Conservation (phyloP, 352 stramenopile genomes). For the Pythium phragmiticola region DNA sequence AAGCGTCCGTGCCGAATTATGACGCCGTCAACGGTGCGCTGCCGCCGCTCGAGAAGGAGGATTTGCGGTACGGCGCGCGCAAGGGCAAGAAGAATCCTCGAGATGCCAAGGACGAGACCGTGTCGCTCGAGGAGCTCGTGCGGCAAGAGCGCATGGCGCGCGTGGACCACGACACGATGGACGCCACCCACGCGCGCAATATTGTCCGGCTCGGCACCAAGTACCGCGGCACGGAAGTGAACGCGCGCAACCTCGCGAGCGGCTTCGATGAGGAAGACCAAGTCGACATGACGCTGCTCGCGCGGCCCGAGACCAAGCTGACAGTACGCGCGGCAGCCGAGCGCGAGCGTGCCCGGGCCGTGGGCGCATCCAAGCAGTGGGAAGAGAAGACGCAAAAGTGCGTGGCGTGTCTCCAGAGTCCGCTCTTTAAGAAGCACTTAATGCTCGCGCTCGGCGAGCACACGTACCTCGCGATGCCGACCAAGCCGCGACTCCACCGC, state of each 20-base stretch:
- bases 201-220: constrained; percentile 71
- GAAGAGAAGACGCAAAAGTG: constrained; percentile 70
- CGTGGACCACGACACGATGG: constrained; percentile 58
- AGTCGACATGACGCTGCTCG: constrained; percentile 65
- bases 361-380: constrained; percentile 68
- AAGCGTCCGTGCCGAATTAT: constrained; percentile 50
- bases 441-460: constrained; percentile 77
- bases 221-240: constrained; percentile 73
- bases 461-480: constrained; percentile 71
- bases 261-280: constrained; percentile 84
- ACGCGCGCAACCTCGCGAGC: constrained; percentile 59
- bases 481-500: constrained; percentile 48
- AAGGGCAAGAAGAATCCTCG: constrained; percentile 63
- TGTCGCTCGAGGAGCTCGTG: constrained; percentile 75
- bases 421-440: constrained; percentile 76
- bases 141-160: constrained; percentile 70
- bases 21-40: constrained; percentile 56
- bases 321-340: constrained; percentile 60
- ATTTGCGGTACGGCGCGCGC: constrained; percentile 51
- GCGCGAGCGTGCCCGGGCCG: constrained; percentile 45
- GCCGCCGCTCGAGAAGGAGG: constrained; percentile 68
- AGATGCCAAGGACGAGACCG: constrained; percentile 25
- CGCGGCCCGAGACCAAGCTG: constrained; percentile 42
- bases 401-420: constrained; percentile 62
- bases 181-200: constrained; percentile 63